phyloP scores from a whole-genome alignment of 352 stramenopile genomes.

The Elongisporangium anandrum region DNA sequence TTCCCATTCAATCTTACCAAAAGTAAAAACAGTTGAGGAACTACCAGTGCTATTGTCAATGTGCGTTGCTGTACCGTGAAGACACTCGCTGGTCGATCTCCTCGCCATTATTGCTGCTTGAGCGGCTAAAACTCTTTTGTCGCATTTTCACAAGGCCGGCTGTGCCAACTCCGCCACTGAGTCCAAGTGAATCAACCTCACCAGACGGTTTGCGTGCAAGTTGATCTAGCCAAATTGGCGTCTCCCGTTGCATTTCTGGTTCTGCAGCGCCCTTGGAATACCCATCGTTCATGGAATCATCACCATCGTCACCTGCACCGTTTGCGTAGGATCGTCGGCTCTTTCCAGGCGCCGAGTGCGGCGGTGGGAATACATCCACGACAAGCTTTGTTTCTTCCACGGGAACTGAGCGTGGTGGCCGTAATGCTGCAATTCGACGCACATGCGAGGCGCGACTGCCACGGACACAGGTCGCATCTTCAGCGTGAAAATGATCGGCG shows the following conservation, averaged over 20 bases:
- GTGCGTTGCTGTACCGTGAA: constrained; percentile 9
- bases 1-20: too few species aligned
- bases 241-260: constrained; percentile 23
- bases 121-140: constrained; percentile 46
- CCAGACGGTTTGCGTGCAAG: neutral
- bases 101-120: constrained; percentile 39
- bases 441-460: constrained; percentile 73
- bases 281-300: constrained; percentile 36
- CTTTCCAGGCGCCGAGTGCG: constrained; percentile 63
- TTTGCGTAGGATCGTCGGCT: constrained; percentile 28
- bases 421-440: constrained; percentile 59
- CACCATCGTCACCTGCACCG: constrained; percentile 7
- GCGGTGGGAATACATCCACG: constrained; percentile 60
- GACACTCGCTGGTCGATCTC: constrained; percentile 9
- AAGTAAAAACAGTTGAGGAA: too few species aligned
- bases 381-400: constrained; percentile 58
- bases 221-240: constrained; percentile 61
- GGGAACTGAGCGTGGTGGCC: constrained; percentile 57
- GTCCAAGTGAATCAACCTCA: constrained; percentile 17
- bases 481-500: constrained; percentile 47
- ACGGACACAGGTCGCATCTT: constrained; percentile 53
- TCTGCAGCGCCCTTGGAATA: constrained; percentile 8
- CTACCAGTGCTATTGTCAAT: too few species aligned
- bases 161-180: constrained; percentile 42
- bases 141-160: constrained; percentile 66